A percentile compares a stretch with the other conserved stretches of the same genome.
Evolutionary conservation across 805 yeast species (phyloP).

Genomic region (Pichia occidentalis): DNA sequence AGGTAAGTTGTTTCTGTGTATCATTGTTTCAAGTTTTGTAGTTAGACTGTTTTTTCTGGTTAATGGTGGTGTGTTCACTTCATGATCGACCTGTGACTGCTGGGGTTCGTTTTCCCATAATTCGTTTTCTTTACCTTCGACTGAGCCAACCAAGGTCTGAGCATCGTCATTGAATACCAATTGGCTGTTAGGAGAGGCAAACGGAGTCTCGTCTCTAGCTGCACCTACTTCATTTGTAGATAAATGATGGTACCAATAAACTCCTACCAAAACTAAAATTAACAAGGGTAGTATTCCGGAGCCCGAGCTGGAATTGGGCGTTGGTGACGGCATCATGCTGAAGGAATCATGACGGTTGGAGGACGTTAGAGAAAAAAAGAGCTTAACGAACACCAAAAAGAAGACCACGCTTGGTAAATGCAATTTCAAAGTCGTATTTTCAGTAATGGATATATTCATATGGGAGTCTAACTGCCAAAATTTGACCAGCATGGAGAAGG

Average conservation of each 20-base stretch:
- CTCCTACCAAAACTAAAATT: too few relatives aligned
- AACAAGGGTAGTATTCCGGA: too few relatives aligned
- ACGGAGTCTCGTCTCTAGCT: too few relatives aligned
- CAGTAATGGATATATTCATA: constrained; percentile 21
- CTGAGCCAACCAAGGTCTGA: neutral
- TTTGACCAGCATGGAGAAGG: constrained; percentile 7
- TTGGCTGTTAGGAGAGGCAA: too few relatives aligned
- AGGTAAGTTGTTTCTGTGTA: too few relatives aligned
- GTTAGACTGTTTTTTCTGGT: constrained; percentile 1
- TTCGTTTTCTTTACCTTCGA: neutral
- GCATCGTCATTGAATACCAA: neutral
- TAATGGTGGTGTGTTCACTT: constrained; percentile 6
- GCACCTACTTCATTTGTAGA: too few relatives aligned
- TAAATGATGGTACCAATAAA: too few relatives aligned
- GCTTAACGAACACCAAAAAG: constrained; percentile 14
- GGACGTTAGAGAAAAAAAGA: constrained; percentile 5
- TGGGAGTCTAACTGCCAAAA: constrained; percentile 27
- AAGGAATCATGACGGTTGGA: neutral
- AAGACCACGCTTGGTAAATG: constrained; percentile 25
- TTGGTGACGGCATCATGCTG: too few relatives aligned
- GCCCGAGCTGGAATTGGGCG: too few relatives aligned
- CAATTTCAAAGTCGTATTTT: constrained; percentile 18
- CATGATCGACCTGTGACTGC: too few relatives aligned
- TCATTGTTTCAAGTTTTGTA: constrained; percentile 3
- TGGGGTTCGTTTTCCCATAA: neutral